These are phyloP conservation scores for Passalora sequoiae DNA, from an alignment of 2,329 filamentous ascomycete genomes.

Conservation along the genomic window DNA sequence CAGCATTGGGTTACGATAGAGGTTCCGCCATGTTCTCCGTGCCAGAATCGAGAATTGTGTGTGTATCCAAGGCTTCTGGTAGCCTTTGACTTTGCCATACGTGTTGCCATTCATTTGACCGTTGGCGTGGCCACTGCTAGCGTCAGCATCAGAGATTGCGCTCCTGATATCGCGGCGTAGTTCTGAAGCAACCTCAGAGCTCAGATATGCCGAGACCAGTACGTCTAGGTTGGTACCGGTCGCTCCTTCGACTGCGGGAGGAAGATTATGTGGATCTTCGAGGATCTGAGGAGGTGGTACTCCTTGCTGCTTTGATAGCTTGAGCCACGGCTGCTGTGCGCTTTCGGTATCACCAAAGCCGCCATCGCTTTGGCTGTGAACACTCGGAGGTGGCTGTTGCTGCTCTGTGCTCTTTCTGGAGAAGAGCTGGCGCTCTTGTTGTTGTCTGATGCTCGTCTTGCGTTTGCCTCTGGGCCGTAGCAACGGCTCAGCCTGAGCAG, in stretches of 20 bases:
- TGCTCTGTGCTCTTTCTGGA: constrained; percentile 68
- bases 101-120: constrained; percentile 47
- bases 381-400: constrained; percentile 36
- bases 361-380: constrained; percentile 55
- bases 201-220: constrained; percentile 68
- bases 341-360: constrained; percentile 33
- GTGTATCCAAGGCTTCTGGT: constrained; percentile 70
- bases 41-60: constrained; percentile 88
- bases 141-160: constrained; percentile 59
- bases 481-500: constrained; percentile 36
- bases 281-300: constrained; percentile 51
- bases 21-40: constrained; percentile 87
- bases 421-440: constrained; percentile 85
- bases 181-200: constrained; percentile 69
- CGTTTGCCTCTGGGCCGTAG: constrained; percentile 64
- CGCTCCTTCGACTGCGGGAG: constrained; percentile 38
- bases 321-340: constrained; percentile 56
- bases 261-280: constrained; percentile 43
- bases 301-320: constrained; percentile 48
- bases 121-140: constrained; percentile 58
- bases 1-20: constrained; percentile 94
- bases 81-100: constrained; percentile 61
- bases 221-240: constrained; percentile 74
- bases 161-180: constrained; percentile 74
- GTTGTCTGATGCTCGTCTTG: constrained; percentile 73